Base-by-base conservation (phyloP, 345 rosid genomes). In the Citrus maxima region DNA sequence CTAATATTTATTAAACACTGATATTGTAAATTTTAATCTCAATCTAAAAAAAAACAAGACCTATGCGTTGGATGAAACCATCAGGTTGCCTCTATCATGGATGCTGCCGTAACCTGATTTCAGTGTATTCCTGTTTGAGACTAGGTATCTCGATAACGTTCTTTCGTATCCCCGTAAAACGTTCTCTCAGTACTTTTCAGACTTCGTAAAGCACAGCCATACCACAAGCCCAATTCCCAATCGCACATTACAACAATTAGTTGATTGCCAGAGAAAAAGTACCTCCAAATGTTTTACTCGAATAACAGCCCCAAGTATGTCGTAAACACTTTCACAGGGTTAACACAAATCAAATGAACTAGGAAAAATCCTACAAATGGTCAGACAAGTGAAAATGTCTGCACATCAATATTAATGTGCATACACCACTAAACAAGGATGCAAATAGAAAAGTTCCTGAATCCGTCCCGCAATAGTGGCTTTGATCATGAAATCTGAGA, bases 371-470 rank as follows among this genome's bases (percentile, higher is more conserved):
- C 66, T 37, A 67, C 60, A 68, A 5, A 77, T 22, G n/a, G 66
- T 77, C 37, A 66, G 77, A 51, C 46, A 58, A 65, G 56, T 27
- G 16, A 58, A 19, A 32, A 24, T 67, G 37, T 21, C 42, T 32
- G 63, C 14, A 30, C 42, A 40, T 55, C 14, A 24, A 18, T 42
- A 58, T 46, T 40, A 51, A 64, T 64, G 58, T 24, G 46, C 67
- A 46, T 46, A 66, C 51, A 61, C 37, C 46, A 25, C 56, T 35
- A 37, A 37, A 37, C 35, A 55, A 70, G 51, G 68, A 64, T 51
- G 60, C 61, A 70, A 63, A 35, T 55, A 35, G 60, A 60, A 70
- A 63, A 35, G 73, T 55, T 72, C 62, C 77, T 28, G 18, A 42
- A 67, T 62, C 42, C 24, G 51, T 49, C 69, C 30, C 10, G 71